Evolutionary conservation across 2,329 filamentous ascomycete species (phyloP), one percentile per base, ranked within the genome.

Genomic region (Xylaria sp.): DNA sequence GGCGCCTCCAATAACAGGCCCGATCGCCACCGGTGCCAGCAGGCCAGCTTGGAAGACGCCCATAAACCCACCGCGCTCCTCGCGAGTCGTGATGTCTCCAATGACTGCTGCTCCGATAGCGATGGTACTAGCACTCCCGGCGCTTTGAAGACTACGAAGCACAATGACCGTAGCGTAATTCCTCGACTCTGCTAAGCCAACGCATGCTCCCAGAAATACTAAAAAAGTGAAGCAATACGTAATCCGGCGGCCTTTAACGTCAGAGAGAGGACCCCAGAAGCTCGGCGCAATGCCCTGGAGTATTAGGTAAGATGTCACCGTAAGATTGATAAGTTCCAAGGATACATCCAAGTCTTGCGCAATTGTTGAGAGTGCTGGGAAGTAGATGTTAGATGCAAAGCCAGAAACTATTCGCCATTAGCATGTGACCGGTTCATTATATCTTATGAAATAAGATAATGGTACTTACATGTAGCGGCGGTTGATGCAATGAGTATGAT

Each of bases 1-100:
- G 2, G 86, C 71, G 2, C 86, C 87, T 16, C 87, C 86, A 5
- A 88, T 79, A 4, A 88, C 80, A 0, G 87, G 87, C 0, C 84
- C 79, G 0, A 81, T 62, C 12, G 79, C 77, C 0, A 80, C 75
- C 16, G 81, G 83, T 44, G 79, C 78, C 10, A 78, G 72, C 37
- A 75, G 25, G 6, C 75, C 76, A 8, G 73, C 29, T 55, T 80
- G 82, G 60, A 81, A 84, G 72, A 82, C 82, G 42, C 82, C 86
- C 70, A 89, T 84, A 74, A 85, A 86, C 9, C 81, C 78, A n/a
- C 87, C 87, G 54, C 89, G 81, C 72, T 91, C 87, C 0, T 83
- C 82, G 1, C 83, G 82, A 0, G 86, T 88, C 0, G 84, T 84
- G 3, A 90, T 81, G 70, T 91, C 89, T 0, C 84, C 85, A 3